Base-by-base conservation (phyloP, 352 stramenopile genomes). In the Phytopythium chamaehyphon region DNA sequence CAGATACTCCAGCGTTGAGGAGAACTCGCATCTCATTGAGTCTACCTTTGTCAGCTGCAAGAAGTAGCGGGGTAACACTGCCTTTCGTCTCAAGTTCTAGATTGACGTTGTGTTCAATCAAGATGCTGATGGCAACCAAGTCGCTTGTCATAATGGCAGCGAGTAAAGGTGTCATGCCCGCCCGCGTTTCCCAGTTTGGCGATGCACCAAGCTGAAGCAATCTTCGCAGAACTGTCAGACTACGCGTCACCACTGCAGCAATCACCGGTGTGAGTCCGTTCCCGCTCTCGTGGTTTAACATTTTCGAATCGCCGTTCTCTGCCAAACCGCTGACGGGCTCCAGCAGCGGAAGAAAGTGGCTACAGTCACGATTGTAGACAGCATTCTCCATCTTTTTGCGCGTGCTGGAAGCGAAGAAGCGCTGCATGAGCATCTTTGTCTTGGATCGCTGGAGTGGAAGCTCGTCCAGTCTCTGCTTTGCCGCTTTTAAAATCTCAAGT, bases 181-280 rank as follows among this genome's bases (percentile, higher is more conserved):
- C 39, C 19, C 14, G 37, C 0, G 78, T 81, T 54, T 86, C 71
- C 0, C 49, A 44, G n/a, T 85, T 44, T 14, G 68, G 57, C 2
- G 67, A 79, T 5, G 73, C 62, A 1, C 76, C 76, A 0, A 83
- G 46, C 35, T 85, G 64, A 12, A 87, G 55, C 21, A 90, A 37
- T n/a, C 53, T 55, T 31, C 78, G 59, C 55, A 88, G 36, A 9
- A 78, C 31, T 2, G 45, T 46, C 9, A 69, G 45, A 26, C 78
- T 71, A 5, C 54, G 5, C 28, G 55, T 54, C 23, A 76, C 76
- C 35, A 88, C 82, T n/a, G 72, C 37, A 4, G 62, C 64, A 2
- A 90, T 55, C 31, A 71, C 46, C 22, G 76, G 73, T 12, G 76
- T 88, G 9, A 86, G 65, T 6, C 67, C 67, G 14, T 86, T 86